phyloP scores from a whole-genome alignment of 495 filamentous ascomycete species.

The Neurospora sp. region DNA sequence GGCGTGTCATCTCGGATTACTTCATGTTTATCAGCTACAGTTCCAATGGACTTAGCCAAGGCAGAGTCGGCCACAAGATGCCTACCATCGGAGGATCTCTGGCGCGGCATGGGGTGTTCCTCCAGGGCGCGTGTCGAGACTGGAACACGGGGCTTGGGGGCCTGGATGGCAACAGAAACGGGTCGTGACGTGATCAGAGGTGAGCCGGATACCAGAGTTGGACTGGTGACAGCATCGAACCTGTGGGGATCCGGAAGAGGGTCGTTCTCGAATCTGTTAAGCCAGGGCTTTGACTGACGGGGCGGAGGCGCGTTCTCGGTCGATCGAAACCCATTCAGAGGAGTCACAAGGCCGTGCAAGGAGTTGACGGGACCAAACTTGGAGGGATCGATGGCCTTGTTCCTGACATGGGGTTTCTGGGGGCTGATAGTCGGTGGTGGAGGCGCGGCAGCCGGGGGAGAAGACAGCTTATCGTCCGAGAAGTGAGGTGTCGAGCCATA shows the following conservation, averaged over 20 bases:
- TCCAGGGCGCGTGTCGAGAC: conserved; percentile 34
- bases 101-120: conserved; percentile 13
- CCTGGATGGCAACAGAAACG: conserved; percentile 33
- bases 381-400: conserved; percentile 40
- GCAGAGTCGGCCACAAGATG: conserved; percentile 4
- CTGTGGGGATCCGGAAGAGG: conserved; percentile 40
- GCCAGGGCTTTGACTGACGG: background rate
- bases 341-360: conserved; percentile 37
- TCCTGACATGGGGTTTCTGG: conserved; percentile 23
- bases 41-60: background rate
- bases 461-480: conserved; percentile 19
- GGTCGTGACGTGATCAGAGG: conserved; percentile 18
- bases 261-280: conserved; percentile 6
- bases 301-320: conserved; percentile 13
- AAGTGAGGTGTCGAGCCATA: conserved; percentile 32
- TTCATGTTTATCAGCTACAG: conserved; percentile 1
- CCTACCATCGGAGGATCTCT: conserved; percentile 4
- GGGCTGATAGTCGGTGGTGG: background rate
- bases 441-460: background rate
- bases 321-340: conserved; percentile 38
- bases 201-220: conserved; percentile 34
- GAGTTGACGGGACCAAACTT: conserved; percentile 46
- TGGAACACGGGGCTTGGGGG: conserved; percentile 33
- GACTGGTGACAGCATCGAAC: conserved; percentile 43
- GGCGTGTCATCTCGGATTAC: conserved; percentile 3